Evolutionary conservation across 2,329 filamentous ascomycete species (phyloP).

Genomic region (Exophiala sideris): DNA sequence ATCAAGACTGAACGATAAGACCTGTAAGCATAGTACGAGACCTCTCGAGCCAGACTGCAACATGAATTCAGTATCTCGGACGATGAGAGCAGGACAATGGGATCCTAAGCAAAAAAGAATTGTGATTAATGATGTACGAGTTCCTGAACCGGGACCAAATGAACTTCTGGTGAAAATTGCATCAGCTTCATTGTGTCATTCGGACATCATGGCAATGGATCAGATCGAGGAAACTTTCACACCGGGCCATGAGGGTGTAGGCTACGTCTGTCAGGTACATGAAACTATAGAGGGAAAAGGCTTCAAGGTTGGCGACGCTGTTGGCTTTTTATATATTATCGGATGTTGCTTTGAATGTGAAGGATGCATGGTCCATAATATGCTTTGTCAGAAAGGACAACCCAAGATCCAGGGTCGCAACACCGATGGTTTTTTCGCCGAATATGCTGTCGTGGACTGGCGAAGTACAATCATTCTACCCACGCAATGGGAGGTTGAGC

Average conservation of each 20-base stretch:
- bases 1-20: no score
- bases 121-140: slow-evolving; percentile 44
- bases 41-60: no score
- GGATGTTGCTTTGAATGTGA: slow-evolving; percentile 48
- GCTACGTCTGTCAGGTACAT: slow-evolving; percentile 39
- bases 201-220: slow-evolving; percentile 33
- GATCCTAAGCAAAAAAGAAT: slow-evolving; percentile 19
- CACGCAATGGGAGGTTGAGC: slow-evolving; percentile 33
- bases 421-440: slow-evolving; percentile 46
- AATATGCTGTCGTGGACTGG: slow-evolving; percentile 48
- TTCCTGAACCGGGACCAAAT: slow-evolving; percentile 42
- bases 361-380: slow-evolving; percentile 32
- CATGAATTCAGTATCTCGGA: not conserved
- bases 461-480: slow-evolving; percentile 45
- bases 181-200: slow-evolving; percentile 41
- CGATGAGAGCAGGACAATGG: slow-evolving; percentile 13
- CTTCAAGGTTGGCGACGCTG: slow-evolving; percentile 43
- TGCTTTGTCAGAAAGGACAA: slow-evolving; percentile 35
- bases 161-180: slow-evolving; percentile 41
- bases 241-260: slow-evolving; percentile 48
- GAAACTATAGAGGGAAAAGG: slow-evolving; percentile 36
- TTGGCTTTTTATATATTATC: slow-evolving; percentile 48
- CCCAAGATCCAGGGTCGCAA: slow-evolving; percentile 44
- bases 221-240: slow-evolving; percentile 28
- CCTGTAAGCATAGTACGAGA: no score